phyloP scores from a whole-genome alignment of 768 basidiomycete species.

The Kwoniella pini region DNA sequence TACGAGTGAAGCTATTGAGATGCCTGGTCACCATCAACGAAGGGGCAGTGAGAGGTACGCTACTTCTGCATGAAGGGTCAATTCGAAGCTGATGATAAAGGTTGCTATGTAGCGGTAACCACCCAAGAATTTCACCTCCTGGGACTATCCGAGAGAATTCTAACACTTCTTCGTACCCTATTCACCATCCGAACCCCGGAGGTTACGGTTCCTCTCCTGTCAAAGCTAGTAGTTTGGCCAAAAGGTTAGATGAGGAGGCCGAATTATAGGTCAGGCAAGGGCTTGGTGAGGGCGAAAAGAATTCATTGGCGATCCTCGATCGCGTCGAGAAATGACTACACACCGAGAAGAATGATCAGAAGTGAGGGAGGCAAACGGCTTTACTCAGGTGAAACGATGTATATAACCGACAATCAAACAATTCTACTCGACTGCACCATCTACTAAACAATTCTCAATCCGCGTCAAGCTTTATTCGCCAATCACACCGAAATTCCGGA shows the following conservation, averaged over 20 bases:
- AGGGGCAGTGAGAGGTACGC: slow-evolving; percentile 40
- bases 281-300: no score
- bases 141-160: slow-evolving; percentile 32
- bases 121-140: slow-evolving; percentile 40
- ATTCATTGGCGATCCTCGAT: no score
- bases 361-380: no score
- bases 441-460: no score
- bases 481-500: no score
- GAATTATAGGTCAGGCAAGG: slow-evolving; percentile 10
- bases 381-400: no score
- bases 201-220: slow-evolving; percentile 44
- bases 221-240: slow-evolving; percentile 42
- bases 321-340: no score
- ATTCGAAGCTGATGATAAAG: background rate
- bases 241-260: slow-evolving; percentile 39
- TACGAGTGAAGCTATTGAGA: slow-evolving; percentile 45
- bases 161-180: slow-evolving; percentile 39
- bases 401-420: no score
- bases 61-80: background rate
- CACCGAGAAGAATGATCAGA: no score
- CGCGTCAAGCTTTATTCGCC: no score
- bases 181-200: slow-evolving; percentile 32
- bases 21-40: slow-evolving; percentile 27
- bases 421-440: no score
- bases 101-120: slow-evolving; percentile 2